Evolutionary conservation across 805 yeast genomes (phyloP).

Genomic region (Metschnikowia amazonensis): DNA sequence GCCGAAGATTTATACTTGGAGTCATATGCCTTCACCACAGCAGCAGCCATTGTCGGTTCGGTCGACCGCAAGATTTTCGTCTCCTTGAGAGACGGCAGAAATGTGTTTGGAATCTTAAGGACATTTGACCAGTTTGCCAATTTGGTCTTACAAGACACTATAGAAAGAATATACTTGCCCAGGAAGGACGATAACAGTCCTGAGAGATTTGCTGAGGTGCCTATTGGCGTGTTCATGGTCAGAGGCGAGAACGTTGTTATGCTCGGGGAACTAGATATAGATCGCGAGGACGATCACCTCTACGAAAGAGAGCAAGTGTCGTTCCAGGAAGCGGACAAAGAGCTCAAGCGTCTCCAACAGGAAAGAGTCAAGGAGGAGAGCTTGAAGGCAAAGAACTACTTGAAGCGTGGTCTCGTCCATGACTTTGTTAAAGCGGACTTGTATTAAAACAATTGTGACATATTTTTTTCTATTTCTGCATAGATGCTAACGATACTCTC

Average conservation of each 20-base stretch:
- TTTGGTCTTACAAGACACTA: conserved; percentile 84
- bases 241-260: conserved; percentile 96
- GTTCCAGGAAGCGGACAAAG: conserved; percentile 56
- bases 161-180: conserved; percentile 72
- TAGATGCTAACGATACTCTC: conserved; percentile 12
- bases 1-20: conserved; percentile 63
- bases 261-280: conserved; percentile 91
- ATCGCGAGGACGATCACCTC: conserved; percentile 71
- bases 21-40: conserved; percentile 79
- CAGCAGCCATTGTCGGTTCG: conserved; percentile 86
- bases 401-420: conserved; percentile 52
- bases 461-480: conserved; percentile 13
- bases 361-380: conserved; percentile 40
- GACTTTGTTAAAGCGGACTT: conserved; percentile 55
- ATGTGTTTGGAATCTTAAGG: conserved; percentile 82
- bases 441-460: conserved; percentile 32
- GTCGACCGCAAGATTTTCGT: conserved; percentile 82
- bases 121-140: conserved; percentile 96
- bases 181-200: conserved; percentile 35
- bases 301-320: conserved; percentile 53
- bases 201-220: conserved; percentile 66
- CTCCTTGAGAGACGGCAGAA: conserved; percentile 83
- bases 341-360: conserved; percentile 28
- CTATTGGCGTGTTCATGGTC: conserved; percentile 77
- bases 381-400: conserved; percentile 44